A percentile compares a stretch with the other conserved stretches of the same genome.
phyloP scores from a whole-genome alignment of 441 rosid genomes.

The Adansonia grandidieri region DNA sequence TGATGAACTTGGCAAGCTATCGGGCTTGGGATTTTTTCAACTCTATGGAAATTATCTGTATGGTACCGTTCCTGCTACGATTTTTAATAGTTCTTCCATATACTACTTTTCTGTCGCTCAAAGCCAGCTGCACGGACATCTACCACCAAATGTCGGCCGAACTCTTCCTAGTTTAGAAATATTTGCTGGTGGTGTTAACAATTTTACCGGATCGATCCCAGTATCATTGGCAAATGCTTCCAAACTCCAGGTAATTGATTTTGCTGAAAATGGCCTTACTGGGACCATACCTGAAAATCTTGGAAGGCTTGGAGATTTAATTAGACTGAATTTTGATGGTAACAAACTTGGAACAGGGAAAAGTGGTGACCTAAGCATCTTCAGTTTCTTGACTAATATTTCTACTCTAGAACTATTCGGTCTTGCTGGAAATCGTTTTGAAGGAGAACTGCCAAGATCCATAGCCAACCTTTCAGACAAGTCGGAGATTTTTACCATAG shows the following conservation, averaged over 20 bases:
- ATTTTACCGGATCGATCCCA: background rate
- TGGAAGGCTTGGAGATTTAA: background rate
- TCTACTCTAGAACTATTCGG: background rate
- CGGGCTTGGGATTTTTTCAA: conserved; percentile 34
- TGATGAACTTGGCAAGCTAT: conserved; percentile 39
- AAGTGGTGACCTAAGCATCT: conserved; percentile 31
- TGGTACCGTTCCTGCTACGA: conserved; percentile 46
- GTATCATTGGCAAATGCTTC: background rate
- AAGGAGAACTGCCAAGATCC: background rate
- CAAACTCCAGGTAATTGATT: background rate
- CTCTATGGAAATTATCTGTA: conserved; percentile 40
- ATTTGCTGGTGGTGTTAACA: background rate
- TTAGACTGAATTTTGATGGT: background rate
- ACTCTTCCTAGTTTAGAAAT: conserved; percentile 14
- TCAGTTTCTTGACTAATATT: conserved; percentile 38
- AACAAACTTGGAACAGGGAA: conserved; percentile 6
- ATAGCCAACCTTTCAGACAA: background rate
- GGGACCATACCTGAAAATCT: background rate
- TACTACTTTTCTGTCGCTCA: conserved; percentile 37
- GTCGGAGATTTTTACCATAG: conserved; percentile 31
- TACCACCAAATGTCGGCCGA: conserved; percentile 29
- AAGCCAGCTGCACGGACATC: conserved; percentile 47
- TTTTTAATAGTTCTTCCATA: conserved; percentile 50
- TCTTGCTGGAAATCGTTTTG: conserved; percentile 25
- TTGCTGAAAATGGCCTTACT: background rate